Evolutionary conservation across 306 rosid genomes (phyloP).

Genomic region (Sechiopsis laciniata): DNA sequence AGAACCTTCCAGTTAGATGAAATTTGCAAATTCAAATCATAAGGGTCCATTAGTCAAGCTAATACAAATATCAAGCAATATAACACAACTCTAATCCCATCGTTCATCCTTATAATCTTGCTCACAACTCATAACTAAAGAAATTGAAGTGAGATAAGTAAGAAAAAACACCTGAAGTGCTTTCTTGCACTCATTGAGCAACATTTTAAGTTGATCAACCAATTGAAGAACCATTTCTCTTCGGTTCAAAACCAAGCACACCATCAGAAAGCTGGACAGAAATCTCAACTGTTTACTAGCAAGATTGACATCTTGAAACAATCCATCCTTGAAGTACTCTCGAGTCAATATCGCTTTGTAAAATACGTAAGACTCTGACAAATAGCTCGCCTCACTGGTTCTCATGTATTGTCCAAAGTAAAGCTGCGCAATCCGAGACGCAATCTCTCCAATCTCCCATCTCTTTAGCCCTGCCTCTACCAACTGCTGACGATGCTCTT

Average conservation of each 20-base stretch:
- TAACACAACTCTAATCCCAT: conserved; percentile 14
- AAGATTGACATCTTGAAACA: conserved; percentile 63
- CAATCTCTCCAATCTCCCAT: conserved; percentile 92
- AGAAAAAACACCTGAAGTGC: conserved; percentile 52
- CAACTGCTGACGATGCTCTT: conserved; percentile 82
- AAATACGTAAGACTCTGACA: conserved; percentile 72
- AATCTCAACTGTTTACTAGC: conserved; percentile 75
- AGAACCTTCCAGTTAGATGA: background rate
- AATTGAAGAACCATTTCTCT: conserved; percentile 68
- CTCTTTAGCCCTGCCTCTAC: conserved; percentile 79
- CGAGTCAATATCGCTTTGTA: conserved; percentile 81
- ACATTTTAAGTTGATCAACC: conserved; percentile 58
- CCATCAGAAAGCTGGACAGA: conserved; percentile 71
- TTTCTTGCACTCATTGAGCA: conserved; percentile 79
- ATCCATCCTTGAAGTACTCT: conserved; percentile 82
- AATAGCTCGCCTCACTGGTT: conserved; percentile 76
- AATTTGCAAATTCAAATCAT: background rate
- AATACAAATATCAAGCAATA: background rate
- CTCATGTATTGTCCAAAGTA: conserved; percentile 90
- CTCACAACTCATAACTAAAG: conserved; percentile 3
- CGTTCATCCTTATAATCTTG: background rate
- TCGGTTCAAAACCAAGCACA: conserved; percentile 68
- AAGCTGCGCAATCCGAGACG: conserved; percentile 84
- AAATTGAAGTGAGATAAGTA: background rate
- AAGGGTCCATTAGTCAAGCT: conserved; percentile 10